Percentiles rank a stretch among this genome's conserved stretches.
Evolutionary conservation across 1,284 basidiomycete genomes (phyloP).

Genomic region (Marasmius fiardii): DNA sequence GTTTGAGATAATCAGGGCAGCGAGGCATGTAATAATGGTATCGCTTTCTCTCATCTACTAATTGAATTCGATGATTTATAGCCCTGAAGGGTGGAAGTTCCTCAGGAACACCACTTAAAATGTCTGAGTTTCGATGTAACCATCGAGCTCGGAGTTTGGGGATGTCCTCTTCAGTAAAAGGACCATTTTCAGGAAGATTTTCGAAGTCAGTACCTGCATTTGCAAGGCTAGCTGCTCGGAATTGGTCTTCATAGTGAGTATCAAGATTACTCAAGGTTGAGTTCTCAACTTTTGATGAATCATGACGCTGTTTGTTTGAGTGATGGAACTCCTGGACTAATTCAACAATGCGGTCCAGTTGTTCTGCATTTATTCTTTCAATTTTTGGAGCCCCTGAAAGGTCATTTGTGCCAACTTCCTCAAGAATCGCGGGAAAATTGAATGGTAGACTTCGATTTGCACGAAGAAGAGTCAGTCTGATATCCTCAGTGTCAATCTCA

Average conservation of each 20-base stretch:
- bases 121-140: slow-evolving; percentile 18
- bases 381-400: background rate
- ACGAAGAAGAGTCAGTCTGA: background rate
- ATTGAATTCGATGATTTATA: slow-evolving; percentile 29
- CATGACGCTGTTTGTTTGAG: no score
- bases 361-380: background rate
- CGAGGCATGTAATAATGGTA: slow-evolving; percentile 23
- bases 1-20: slow-evolving; percentile 14
- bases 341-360: slow-evolving; percentile 1
- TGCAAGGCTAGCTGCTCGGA: no score
- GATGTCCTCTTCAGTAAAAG: slow-evolving; percentile 12
- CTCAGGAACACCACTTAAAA: slow-evolving; percentile 22
- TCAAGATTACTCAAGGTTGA: background rate
- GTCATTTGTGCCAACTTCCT: background rate
- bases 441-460: slow-evolving; percentile 1
- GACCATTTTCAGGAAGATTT: background rate
- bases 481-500: slow-evolving; percentile 1
- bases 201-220: background rate
- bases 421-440: background rate
- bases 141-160: slow-evolving; percentile 19
- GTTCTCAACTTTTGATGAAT: background rate
- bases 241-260: background rate
- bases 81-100: slow-evolving; percentile 19
- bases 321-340: slow-evolving; percentile 4
- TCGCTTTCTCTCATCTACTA: slow-evolving; percentile 21